phyloP scores from a whole-genome alignment of 148 eudicot genomes.

The Diospyros lotus region DNA sequence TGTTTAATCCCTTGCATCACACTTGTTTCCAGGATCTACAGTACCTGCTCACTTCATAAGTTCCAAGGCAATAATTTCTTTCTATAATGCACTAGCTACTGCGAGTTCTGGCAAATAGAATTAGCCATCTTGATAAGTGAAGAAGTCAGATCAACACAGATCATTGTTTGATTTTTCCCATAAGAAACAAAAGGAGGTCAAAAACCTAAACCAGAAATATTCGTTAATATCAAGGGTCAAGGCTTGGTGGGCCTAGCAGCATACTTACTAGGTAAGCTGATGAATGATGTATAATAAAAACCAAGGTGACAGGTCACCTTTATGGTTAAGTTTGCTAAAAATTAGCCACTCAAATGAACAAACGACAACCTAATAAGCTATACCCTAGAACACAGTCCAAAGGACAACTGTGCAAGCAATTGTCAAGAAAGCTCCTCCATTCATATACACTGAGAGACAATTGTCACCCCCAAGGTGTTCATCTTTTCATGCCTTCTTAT shows the following conservation, averaged over 20 bases:
- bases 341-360: not conserved
- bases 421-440: no score
- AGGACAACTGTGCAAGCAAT: no score
- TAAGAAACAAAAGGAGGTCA: no score
- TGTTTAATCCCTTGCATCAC: slow-evolving; percentile 73
- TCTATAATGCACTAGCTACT: not conserved
- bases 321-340: not conserved
- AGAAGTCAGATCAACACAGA: no score
- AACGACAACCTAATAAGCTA: slow-evolving; percentile 1
- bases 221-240: not conserved
- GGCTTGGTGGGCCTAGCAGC: not conserved
- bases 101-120: not conserved
- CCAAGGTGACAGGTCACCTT: not conserved
- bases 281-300: not conserved
- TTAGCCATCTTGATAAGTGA: not conserved
- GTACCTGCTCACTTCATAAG: slow-evolving; percentile 25
- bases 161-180: no score
- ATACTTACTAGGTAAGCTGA: not conserved
- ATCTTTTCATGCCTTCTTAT: not conserved
- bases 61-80: slow-evolving; percentile 19
- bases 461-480: no score
- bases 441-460: no score
- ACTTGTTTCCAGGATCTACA: slow-evolving; percentile 77
- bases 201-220: not conserved
- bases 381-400: not conserved